Conservation (phyloP, 306 rosid species). For the Ormosia semicastrata region DNA sequence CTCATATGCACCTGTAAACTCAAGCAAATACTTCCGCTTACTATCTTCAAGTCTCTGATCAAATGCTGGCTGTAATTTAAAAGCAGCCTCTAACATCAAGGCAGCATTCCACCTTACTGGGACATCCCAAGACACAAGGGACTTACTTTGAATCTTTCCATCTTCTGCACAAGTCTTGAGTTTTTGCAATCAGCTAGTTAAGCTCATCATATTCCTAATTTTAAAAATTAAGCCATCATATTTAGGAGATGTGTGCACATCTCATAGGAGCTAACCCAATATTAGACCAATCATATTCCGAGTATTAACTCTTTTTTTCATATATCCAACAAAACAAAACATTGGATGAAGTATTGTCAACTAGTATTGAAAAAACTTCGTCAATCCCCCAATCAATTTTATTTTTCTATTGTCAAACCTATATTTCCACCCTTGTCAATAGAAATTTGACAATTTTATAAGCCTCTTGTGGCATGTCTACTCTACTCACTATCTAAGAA, state of each 20-base stretch:
- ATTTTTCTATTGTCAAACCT: neutral
- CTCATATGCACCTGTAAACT: neutral
- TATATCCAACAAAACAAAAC: neutral
- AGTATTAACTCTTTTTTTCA: neutral
- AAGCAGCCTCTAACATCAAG: neutral
- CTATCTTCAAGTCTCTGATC: neutral
- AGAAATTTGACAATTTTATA: neutral
- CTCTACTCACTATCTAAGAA: neutral
- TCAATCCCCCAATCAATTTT: neutral
- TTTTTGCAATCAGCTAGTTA: neutral
- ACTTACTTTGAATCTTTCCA: neutral
- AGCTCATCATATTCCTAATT: neutral
- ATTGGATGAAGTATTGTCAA: neutral
- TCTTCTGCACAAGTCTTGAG: neutral
- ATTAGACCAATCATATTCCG: neutral
- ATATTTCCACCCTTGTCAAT: neutral
- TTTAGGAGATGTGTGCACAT: no score
- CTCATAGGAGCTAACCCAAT: neutral
- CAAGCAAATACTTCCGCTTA: neutral
- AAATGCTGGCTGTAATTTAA: neutral
- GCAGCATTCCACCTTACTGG: neutral
- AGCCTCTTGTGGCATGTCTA: neutral
- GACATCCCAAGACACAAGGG: neutral
- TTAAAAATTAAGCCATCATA: no score
- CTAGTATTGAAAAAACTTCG: neutral